Evolutionary conservation across 306 rosid genomes (phyloP), one percentile per base, ranked within the genome.

Genomic region (Fragaria ananassa): DNA sequence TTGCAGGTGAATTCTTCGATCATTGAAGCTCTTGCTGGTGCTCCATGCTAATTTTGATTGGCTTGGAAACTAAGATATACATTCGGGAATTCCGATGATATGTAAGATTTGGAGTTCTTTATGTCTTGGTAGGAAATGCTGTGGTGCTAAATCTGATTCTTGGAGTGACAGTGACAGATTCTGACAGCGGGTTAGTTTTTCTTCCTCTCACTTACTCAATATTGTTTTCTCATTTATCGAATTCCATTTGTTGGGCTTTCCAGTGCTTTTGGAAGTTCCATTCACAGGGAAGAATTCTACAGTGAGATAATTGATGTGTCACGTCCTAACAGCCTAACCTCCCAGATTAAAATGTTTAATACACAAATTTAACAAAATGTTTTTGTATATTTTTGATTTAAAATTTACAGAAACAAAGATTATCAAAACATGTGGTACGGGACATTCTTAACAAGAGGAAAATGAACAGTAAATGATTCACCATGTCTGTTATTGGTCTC

Each of bases 1-100:
- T 65, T 53, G 80, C 85, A 93, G 97, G 67, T 78, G 71, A 69
- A 70, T 47, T 80, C 85, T 75, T 29, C 86, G 82, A 63, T 86
- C 11, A 78, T 82, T 45, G 93, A 93, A 79, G 66, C 90, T 34
- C 74, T 91, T 82, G 67, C 93, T 91, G 98, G 98, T 81, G 76
- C 76, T 80, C 90, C 41, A 84, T 93, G 88, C 67, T 91, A 78
- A 60, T 86, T 61, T 84, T 91, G 78, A 72, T 86, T 57, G 82
- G 86, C 47, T 69, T 89, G 85, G 98, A 93, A 81, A 85, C 91
- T 25, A 88, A 77, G 84, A 70, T 80, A 51, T 93, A 93, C 81
- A 80, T 93, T 50, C 66, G 81, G 74, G 87, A 89, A 81, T 89
- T 89, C 82, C 87, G 96, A 82, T 93, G 98, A 97, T 81, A 79